These are phyloP conservation scores for Phylloporus sp. DNA, from an alignment of 1,284 basidiomycete genomes.

Conservation along the genomic window DNA sequence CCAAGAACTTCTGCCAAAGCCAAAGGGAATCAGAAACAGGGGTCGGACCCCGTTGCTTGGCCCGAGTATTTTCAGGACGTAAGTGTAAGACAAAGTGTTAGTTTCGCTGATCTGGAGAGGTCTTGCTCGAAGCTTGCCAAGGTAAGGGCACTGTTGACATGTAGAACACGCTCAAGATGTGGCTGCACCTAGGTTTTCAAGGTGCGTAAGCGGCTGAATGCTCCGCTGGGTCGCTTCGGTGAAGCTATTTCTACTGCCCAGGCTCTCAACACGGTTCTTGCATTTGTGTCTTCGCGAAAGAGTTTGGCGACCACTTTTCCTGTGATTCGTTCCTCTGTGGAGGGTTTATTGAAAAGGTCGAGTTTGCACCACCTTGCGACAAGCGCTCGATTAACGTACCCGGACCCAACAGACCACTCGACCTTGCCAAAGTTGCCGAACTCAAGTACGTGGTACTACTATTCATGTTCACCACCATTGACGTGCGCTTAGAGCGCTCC, in stretches of 20 bases:
- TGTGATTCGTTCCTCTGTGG: slow-evolving; percentile 76
- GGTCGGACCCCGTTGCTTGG: slow-evolving; percentile 42
- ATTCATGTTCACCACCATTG: not conserved
- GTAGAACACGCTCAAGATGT: not conserved
- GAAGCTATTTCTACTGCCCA: slow-evolving; percentile 34
- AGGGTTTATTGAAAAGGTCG: slow-evolving; percentile 76
- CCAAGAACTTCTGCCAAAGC: slow-evolving; percentile 22
- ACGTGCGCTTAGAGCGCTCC: slow-evolving; percentile 60
- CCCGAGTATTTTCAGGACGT: slow-evolving; percentile 64
- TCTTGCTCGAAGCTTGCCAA: slow-evolving; percentile 27
- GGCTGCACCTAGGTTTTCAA: slow-evolving; percentile 35
- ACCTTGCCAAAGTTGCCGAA: slow-evolving; percentile 79
- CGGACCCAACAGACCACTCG: slow-evolving; percentile 63
- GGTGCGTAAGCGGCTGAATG: slow-evolving; percentile 26
- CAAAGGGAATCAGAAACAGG: slow-evolving; percentile 26
- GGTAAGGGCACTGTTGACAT: slow-evolving; percentile 12
- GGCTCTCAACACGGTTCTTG: slow-evolving; percentile 90
- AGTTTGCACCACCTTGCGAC: slow-evolving; percentile 16
- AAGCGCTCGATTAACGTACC: slow-evolving; percentile 14
- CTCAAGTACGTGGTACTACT: slow-evolving; percentile 65
- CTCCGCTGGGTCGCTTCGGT: not conserved
- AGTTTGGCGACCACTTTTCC: slow-evolving; percentile 84
- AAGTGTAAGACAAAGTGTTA: slow-evolving; percentile 23
- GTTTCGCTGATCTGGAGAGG: not conserved
- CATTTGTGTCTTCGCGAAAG: slow-evolving; percentile 85